Conservation (phyloP, 768 basidiomycete genomes). For the Nidularia pulvinata region DNA sequence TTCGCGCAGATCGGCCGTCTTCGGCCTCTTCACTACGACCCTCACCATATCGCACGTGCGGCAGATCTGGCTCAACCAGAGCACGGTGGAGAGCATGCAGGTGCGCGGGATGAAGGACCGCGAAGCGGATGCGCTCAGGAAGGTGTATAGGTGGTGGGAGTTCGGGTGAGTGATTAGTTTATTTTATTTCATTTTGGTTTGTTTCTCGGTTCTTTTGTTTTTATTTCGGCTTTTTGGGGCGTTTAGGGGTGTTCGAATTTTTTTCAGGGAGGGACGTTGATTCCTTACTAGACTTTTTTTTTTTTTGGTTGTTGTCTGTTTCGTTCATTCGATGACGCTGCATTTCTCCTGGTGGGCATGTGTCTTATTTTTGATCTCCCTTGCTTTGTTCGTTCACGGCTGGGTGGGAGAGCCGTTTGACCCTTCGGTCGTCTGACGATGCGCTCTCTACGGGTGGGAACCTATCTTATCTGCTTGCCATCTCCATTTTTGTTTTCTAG, state of each 20-base stretch:
- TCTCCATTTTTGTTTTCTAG: too few species aligned
- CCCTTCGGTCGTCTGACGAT: too few species aligned
- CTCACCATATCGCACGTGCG: conserved; percentile 60
- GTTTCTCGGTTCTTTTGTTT: background rate
- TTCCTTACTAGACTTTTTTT: too few species aligned
- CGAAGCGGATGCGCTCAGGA: conserved; percentile 50
- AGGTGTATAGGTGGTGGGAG: conserved; percentile 54
- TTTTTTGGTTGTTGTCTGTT: too few species aligned
- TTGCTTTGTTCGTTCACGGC: too few species aligned
- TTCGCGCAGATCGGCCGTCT: conserved; percentile 58
- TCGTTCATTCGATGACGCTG: too few species aligned
- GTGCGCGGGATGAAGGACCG: conserved; percentile 61
- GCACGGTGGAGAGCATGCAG: conserved; percentile 80
- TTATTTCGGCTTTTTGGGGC: background rate
- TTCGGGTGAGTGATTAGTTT: conserved; percentile 39
- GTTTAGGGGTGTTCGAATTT: background rate
- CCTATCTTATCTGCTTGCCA: too few species aligned
- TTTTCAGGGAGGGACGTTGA: background rate
- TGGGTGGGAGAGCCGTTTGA: too few species aligned
- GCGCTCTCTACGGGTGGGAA: too few species aligned
- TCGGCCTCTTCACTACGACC: conserved; percentile 65
- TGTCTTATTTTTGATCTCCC: too few species aligned
- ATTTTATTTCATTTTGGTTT: background rate
- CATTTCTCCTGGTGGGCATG: too few species aligned
- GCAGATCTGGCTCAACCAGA: conserved; percentile 62